Base-by-base conservation (phyloP, 1,139 yeast genomes). In the Suhomyces wounanorum region DNA sequence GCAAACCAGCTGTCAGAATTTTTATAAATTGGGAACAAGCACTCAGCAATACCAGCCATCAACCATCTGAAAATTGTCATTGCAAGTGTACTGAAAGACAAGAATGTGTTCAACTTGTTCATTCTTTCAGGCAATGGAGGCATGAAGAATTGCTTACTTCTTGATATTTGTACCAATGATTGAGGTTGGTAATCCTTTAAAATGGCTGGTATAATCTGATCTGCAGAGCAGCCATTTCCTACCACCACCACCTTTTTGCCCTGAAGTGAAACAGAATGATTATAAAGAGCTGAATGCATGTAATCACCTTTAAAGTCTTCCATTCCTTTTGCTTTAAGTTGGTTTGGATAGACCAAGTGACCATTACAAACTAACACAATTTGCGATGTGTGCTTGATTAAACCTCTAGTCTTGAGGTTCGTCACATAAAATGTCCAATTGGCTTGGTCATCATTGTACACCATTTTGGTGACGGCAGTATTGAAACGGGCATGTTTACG, bases 251-350 rank as follows among this genome's bases (percentile, higher is more conserved):
- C 66, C n/a, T 58, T 57, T 48, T 63, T 64, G 14, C 54, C 52
- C 41, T 59, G 52, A 52, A 78, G 62, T 28, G 69, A 68, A 11
- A 75, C 74, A 13, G 61, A 54, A 55, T 77, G 75, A 53, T 79
- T 73, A 77, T 80, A 79, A 43, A 75, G 61, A 1, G 79, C 81
- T 1, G 82, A 75, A 56, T 79, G 84, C 70, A 78, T 70, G 57
- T 73, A 75, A 3, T 57, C 59, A 3, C 83, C 84, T 56, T 76
- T 65, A 60, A 73, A 79, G 23, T 61, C 61, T 30, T 73, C 76
- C 43, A 79, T 57, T 0, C 82, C 81, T 4, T 66, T 67, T 8
- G 65, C 63, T 2, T 61, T 50, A 40, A 68, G 64, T 43, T 64
- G 69, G 18, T 55, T 59, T 2, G 78, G 78, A 16, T 61, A 58